A percentile compares a stretch with the other conserved stretches of the same genome.
These are phyloP conservation scores for Anisodus acutangulus DNA, from an alignment of 257 asterid genomes.

Conservation along the genomic window DNA sequence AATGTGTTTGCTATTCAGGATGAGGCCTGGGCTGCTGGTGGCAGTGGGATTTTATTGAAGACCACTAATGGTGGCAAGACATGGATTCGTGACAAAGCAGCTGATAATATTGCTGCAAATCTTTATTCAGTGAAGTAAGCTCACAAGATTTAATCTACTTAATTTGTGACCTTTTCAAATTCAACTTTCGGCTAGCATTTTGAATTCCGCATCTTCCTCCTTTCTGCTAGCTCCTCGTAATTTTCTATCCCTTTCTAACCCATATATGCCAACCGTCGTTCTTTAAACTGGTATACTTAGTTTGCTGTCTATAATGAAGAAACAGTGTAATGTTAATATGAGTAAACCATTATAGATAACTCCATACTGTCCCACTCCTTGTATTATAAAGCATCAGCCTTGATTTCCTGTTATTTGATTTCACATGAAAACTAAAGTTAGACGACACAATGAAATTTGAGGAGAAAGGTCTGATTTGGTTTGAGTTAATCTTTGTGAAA, in stretches of 20 bases:
- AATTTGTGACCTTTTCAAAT: not conserved
- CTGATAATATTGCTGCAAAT: conserved; percentile 96
- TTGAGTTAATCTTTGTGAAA: conserved; percentile 2
- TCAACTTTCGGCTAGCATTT: not conserved
- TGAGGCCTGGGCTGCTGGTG: conserved; percentile 99
- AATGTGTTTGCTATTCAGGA: conserved; percentile 50
- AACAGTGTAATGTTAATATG: not conserved
- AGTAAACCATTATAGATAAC: not conserved
- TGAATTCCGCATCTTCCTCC: not conserved
- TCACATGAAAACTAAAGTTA: conserved; percentile 17
- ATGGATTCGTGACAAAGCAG: conserved; percentile 94
- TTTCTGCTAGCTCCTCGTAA: not conserved
- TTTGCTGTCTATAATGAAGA: conserved; percentile 13
- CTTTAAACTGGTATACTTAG: not conserved
- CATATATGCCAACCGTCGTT: not conserved
- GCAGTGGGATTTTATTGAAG: conserved; percentile 89
- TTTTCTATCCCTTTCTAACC: not conserved
- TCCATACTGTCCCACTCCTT: not conserved
- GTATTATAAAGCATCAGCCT: conserved; percentile 1
- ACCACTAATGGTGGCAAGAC: conserved; percentile 87
- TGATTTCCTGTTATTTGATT: not conserved
- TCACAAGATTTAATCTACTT: conserved; percentile 13
- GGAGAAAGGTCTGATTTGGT: conserved; percentile 17
- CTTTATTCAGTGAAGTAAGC: conserved; percentile 95
- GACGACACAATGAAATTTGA: conserved; percentile 11